A percentile compares a stretch with the other conserved stretches of the same genome.
Evolutionary conservation across 2,329 filamentous ascomycete genomes (phyloP).

Genomic region (Aspergillus neoniger): DNA sequence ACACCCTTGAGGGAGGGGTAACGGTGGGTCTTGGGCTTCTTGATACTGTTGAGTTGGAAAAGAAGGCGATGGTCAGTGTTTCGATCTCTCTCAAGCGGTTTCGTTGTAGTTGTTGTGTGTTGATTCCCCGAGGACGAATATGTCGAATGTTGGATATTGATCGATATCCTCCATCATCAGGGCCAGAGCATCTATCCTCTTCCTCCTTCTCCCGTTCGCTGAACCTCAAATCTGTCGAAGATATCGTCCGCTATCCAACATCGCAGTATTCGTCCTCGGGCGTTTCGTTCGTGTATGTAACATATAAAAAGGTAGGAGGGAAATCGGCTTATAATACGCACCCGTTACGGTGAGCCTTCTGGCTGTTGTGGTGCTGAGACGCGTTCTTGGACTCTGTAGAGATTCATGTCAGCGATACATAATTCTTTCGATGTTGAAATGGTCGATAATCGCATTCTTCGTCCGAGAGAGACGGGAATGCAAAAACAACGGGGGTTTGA

Average conservation of each 20-base stretch:
- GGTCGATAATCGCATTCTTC: neutral
- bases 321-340: conserved; percentile 54
- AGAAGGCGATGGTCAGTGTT: conserved; percentile 25
- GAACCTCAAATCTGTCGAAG: neutral
- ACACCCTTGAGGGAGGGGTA: conserved; percentile 98
- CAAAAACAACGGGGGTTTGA: neutral
- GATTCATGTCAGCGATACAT: conserved; percentile 30
- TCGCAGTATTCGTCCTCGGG: conserved; percentile 10
- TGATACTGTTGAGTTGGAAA: conserved; percentile 70
- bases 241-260: conserved; percentile 13
- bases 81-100: neutral
- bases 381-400: conserved; percentile 96
- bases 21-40: conserved; percentile 99
- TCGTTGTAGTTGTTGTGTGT: neutral
- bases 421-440: neutral
- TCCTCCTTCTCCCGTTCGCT: neutral
- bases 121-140: neutral
- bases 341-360: conserved; percentile 99
- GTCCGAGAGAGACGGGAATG: neutral
- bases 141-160: neutral
- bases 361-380: conserved; percentile 97
- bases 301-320: neutral
- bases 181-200: neutral
- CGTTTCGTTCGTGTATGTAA: neutral
- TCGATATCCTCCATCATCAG: neutral